These are phyloP conservation scores for Apiospora malaysiana DNA, from an alignment of 2,329 filamentous ascomycete genomes.

Conservation along the genomic window DNA sequence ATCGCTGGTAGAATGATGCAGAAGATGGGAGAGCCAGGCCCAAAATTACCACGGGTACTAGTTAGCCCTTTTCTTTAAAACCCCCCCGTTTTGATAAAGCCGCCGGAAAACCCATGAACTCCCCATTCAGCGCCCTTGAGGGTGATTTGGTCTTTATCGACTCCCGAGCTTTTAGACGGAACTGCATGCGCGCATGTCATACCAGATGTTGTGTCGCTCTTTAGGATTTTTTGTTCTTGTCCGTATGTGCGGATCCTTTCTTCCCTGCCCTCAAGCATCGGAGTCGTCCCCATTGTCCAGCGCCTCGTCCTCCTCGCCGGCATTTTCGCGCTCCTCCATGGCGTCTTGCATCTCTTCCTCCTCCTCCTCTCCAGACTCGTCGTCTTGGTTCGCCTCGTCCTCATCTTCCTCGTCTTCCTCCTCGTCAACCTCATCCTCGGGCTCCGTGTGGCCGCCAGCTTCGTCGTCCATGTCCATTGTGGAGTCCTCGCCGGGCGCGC, in stretches of 20 bases:
- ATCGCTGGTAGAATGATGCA: background rate
- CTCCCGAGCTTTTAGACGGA: background rate
- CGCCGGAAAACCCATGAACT: background rate
- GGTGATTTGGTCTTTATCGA: background rate
- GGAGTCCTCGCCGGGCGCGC: slow-evolving; percentile 45
- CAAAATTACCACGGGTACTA: background rate
- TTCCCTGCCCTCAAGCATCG: slow-evolving; percentile 45
- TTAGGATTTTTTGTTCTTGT: background rate
- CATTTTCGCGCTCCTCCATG: slow-evolving; percentile 44
- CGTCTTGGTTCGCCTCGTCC: slow-evolving; percentile 59
- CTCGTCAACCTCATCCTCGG: slow-evolving; percentile 50
- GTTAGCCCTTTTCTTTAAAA: background rate
- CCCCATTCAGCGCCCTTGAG: background rate
- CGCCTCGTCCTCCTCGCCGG: slow-evolving; percentile 62
- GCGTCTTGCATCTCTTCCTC: slow-evolving; percentile 49
- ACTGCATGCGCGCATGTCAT: background rate
- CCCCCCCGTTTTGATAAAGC: background rate
- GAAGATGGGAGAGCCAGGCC: background rate
- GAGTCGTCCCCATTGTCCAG: slow-evolving; percentile 66
- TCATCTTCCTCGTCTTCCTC: slow-evolving; percentile 56
- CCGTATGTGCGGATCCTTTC: background rate
- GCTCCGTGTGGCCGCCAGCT: slow-evolving; percentile 41
- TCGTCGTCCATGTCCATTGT: slow-evolving; percentile 53
- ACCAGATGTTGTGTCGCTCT: background rate
- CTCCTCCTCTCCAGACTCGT: slow-evolving; percentile 52